Evolutionary conservation across 768 basidiomycete genomes (phyloP).

Genomic region (Trametes villosa): DNA sequence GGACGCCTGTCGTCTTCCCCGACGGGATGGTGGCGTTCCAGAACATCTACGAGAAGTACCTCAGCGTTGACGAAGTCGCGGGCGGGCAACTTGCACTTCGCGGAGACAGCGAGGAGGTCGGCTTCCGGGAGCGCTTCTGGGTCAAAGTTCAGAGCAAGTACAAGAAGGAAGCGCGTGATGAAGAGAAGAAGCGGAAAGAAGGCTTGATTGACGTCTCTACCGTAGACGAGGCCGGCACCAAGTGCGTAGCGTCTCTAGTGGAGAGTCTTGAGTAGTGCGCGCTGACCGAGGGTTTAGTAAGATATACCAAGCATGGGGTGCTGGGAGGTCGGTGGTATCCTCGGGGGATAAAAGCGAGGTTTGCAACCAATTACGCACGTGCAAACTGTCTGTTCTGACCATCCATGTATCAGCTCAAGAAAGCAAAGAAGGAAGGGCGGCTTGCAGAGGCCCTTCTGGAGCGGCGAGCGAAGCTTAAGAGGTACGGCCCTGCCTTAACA

Average conservation of each 20-base stretch:
- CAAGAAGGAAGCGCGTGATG: conserved; percentile 73
- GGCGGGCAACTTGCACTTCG: conserved; percentile 79
- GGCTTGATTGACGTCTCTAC: conserved; percentile 32
- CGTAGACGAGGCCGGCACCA: conserved; percentile 75
- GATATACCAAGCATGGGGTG: conserved; percentile 84
- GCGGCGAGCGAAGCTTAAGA: conserved; percentile 82
- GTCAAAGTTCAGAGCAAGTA: conserved; percentile 90
- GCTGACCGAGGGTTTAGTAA: conserved; percentile 47
- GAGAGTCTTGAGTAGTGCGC: not conserved
- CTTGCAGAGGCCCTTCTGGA: conserved; percentile 81
- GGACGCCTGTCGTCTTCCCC: conserved; percentile 81
- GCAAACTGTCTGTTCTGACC: conserved; percentile 2
- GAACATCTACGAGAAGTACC: conserved; percentile 89
- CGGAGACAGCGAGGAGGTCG: conserved; percentile 85
- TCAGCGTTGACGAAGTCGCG: conserved; percentile 84
- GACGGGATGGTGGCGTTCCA: conserved; percentile 88
- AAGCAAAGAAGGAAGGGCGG: conserved; percentile 78
- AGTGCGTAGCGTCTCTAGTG: conserved; percentile 52
- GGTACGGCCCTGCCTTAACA: conserved; percentile 43
- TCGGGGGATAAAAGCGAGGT: conserved; percentile 75
- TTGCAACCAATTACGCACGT: conserved; percentile 24
- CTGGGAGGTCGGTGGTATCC: conserved; percentile 73
- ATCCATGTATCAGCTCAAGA: conserved; percentile 59
- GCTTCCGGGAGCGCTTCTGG: conserved; percentile 86
- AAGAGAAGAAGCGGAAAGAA: conserved; percentile 60